Evolutionary conservation across 2,329 filamentous ascomycete species (phyloP).

Genomic region (Chaetomiaceae sp.): DNA sequence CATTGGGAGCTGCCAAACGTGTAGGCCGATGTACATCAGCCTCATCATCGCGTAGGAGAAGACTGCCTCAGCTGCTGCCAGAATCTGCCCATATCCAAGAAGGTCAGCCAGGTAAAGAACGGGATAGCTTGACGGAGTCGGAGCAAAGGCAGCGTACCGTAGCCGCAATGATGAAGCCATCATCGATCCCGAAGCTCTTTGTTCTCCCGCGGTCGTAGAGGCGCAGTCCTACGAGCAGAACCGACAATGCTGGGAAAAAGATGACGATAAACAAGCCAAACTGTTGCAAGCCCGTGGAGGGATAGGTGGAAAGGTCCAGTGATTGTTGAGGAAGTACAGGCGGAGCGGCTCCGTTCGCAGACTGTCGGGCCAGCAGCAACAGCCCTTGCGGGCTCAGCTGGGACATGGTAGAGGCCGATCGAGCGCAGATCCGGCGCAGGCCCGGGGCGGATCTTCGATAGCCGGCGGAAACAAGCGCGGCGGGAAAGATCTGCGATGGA

Average conservation of each 20-base stretch:
- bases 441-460: too few species aligned
- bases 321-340: conserved; percentile 7
- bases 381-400: background rate
- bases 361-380: conserved; percentile 8
- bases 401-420: conserved; percentile 1
- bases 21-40: conserved; percentile 17
- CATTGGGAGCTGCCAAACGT: conserved; percentile 13
- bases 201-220: conserved; percentile 10
- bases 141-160: too few species aligned
- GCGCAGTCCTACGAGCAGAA: conserved; percentile 15
- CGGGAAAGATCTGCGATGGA: too few species aligned
- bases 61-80: conserved; percentile 10
- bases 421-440: background rate
- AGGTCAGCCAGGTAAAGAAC: too few species aligned
- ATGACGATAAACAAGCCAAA: conserved; percentile 17
- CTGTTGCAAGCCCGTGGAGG: conserved; percentile 16
- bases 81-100: too few species aligned
- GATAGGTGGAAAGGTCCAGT: conserved; percentile 13
- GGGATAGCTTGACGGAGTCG: too few species aligned
- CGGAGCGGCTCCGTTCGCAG: background rate
- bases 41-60: conserved; percentile 19
- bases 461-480: too few species aligned
- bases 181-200: conserved; percentile 14
- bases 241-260: conserved; percentile 15
- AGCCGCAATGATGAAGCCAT: conserved; percentile 21